phyloP scores from a whole-genome alignment of 2,329 filamentous ascomycete species.

The Magnaporthiopsis poae region DNA sequence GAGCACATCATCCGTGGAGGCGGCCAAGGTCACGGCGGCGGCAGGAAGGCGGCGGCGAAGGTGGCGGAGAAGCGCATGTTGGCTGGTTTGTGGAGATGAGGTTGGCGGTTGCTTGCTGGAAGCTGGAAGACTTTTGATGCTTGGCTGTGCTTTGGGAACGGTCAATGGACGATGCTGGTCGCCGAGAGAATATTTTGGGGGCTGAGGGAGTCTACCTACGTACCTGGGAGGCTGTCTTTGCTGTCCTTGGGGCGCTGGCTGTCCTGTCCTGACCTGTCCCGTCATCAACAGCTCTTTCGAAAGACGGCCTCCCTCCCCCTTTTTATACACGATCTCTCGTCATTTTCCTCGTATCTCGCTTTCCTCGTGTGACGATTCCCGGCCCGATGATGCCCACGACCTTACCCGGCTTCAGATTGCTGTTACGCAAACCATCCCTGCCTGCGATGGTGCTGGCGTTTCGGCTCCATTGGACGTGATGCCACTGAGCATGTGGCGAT shows the following conservation, averaged over 20 bases:
- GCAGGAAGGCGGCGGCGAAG: slow-evolving; percentile 8
- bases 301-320: neutral
- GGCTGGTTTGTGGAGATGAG: neutral
- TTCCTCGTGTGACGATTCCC: neutral
- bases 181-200: too few relatives aligned
- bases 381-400: neutral
- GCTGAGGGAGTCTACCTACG: too few relatives aligned
- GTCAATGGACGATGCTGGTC: neutral
- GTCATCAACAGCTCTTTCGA: neutral
- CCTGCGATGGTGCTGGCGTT: neutral
- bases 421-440: neutral
- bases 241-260: too few relatives aligned
- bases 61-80: slow-evolving; percentile 12
- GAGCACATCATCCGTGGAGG: slow-evolving; percentile 6
- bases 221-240: neutral
- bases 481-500: neutral
- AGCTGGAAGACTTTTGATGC: neutral
- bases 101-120: neutral
- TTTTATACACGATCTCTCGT: neutral
- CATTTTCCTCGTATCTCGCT: neutral
- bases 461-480: neutral
- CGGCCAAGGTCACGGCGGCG: slow-evolving; percentile 4
- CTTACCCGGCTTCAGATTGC: neutral
- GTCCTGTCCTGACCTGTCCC: neutral
- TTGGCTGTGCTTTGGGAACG: neutral